Percentiles rank a stretch among this genome's conserved stretches.
These are phyloP conservation scores for Lyophyllum atratum DNA, from an alignment of 768 basidiomycete genomes.

Conservation along the genomic window DNA sequence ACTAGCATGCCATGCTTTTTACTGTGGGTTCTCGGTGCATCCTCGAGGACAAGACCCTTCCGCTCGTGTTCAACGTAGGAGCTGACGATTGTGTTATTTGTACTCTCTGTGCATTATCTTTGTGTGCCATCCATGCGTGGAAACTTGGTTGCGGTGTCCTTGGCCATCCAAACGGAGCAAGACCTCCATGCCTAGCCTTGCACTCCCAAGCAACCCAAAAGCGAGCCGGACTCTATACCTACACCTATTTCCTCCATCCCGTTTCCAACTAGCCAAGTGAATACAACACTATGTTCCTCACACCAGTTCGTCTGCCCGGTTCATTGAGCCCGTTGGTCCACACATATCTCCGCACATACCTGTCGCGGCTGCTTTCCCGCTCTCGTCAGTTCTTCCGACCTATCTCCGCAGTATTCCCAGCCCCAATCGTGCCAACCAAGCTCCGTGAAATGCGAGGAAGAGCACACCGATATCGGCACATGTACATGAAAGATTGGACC, in stretches of 20 bases:
- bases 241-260: not conserved
- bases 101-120: not conserved
- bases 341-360: not conserved
- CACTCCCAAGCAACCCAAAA: not conserved
- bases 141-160: too few species aligned
- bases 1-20: not conserved
- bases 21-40: not conserved
- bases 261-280: not conserved
- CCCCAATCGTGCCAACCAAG: not conserved
- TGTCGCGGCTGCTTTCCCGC: not conserved
- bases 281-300: not conserved
- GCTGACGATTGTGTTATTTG: not conserved
- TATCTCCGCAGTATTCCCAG: conserved; percentile 3
- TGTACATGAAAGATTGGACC: not conserved
- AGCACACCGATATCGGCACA: not conserved
- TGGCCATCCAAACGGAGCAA: not conserved
- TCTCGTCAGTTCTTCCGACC: conserved; percentile 4
- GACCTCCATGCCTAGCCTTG: too few species aligned
- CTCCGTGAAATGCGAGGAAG: not conserved
- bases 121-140: not conserved
- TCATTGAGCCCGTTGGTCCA: not conserved
- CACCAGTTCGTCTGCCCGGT: not conserved
- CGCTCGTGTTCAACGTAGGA: not conserved
- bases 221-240: not conserved
- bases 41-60: not conserved